Evolutionary conservation across 225 moss, liverwort and hornwort genomes (phyloP).

Genomic region (Takakia lepidozioides): DNA sequence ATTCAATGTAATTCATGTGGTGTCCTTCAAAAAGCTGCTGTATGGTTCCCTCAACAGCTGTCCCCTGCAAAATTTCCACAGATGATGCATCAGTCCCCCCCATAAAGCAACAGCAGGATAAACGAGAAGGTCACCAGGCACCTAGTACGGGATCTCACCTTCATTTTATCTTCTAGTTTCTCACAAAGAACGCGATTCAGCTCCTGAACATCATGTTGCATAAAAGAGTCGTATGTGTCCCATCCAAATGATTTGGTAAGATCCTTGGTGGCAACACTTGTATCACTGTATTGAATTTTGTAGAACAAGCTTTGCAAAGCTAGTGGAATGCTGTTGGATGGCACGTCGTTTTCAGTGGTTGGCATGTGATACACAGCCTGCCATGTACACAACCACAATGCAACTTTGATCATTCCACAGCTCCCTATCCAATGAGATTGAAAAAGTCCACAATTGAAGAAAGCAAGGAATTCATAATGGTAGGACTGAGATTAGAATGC

Average conservation of each 20-base stretch:
- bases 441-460: too few relatives aligned
- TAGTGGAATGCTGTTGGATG: constrained; percentile 97
- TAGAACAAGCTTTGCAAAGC: constrained; percentile 98
- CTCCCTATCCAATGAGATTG: too few relatives aligned
- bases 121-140: too few relatives aligned
- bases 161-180: constrained; percentile 99
- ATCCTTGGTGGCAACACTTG: constrained; percentile 98
- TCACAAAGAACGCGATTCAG: constrained; percentile 97
- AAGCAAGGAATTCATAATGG: too few relatives aligned
- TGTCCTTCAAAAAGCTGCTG: constrained; percentile 99
- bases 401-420: too few relatives aligned
- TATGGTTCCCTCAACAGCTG: constrained; percentile 97
- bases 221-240: constrained; percentile 98
- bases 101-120: not conserved
- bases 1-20: constrained; percentile 99
- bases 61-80: constrained; percentile 53
- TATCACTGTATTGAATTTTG: constrained; percentile 99
- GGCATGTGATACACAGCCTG: constrained; percentile 99
- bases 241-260: constrained; percentile 99
- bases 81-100: constrained; percentile 11
- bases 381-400: constrained; percentile 1
- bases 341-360: constrained; percentile 98
- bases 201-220: constrained; percentile 99
- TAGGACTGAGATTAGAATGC: too few relatives aligned
- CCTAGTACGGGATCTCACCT: too few relatives aligned